Percentiles rank a stretch among this genome's conserved stretches.
These are phyloP conservation scores for Salvia sclarea DNA, from an alignment of 305 asterid species.

Conservation along the genomic window DNA sequence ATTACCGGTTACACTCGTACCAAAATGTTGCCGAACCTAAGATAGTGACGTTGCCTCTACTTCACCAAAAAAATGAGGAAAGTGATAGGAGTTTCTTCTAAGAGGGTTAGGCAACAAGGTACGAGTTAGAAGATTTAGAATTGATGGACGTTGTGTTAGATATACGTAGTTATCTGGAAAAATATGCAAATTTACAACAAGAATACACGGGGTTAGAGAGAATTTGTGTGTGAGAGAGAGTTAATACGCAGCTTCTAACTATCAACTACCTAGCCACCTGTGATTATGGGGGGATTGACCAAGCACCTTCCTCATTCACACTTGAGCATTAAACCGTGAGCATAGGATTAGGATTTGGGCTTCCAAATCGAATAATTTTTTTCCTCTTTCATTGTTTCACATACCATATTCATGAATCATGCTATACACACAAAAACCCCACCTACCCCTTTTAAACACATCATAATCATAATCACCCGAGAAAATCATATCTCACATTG, in stretches of 20 bases:
- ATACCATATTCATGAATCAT: too few relatives aligned
- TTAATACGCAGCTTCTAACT: slow-evolving; percentile 30
- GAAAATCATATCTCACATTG: too few relatives aligned
- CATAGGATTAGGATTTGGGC: too few relatives aligned
- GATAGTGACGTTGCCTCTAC: background rate
- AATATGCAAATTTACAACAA: background rate
- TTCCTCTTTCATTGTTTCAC: too few relatives aligned
- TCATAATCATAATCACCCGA: background rate
- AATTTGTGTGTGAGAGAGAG: background rate
- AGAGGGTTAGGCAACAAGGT: background rate
- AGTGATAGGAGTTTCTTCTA: background rate
- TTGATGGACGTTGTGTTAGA: background rate
- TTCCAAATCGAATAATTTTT: background rate
- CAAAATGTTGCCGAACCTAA: background rate
- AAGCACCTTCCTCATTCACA: background rate
- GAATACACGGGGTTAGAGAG: background rate
- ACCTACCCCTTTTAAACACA: background rate
- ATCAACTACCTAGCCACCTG: slow-evolving; percentile 29
- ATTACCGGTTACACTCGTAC: background rate
- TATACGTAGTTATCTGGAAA: slow-evolving; percentile 16
- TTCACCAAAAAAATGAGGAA: background rate
- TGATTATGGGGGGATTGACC: background rate
- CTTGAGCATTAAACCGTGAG: background rate
- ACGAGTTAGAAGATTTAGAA: background rate
- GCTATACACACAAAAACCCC: too few relatives aligned